phyloP scores from a whole-genome alignment of 805 yeast genomes.

The Kregervanrija pseudodelftensis region DNA sequence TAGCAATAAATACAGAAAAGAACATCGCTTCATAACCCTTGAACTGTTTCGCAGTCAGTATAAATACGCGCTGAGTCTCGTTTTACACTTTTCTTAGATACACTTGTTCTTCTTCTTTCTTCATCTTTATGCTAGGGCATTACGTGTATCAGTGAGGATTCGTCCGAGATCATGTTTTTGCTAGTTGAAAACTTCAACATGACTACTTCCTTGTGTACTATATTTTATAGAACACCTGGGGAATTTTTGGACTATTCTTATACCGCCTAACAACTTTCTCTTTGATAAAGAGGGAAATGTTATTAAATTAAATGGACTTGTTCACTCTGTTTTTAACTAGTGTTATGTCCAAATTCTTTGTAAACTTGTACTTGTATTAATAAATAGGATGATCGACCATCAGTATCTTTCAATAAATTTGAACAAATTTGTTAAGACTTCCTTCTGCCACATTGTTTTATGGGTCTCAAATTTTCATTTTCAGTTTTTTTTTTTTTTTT shows the following conservation, averaged over 20 bases:
- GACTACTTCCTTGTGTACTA: conserved; percentile 60
- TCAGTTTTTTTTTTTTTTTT: no score
- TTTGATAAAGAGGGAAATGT: not conserved
- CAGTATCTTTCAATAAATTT: not conserved
- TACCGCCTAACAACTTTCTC: not conserved
- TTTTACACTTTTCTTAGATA: not conserved
- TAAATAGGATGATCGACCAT: no score
- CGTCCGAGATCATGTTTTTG: conserved; percentile 99
- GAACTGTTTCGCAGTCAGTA: no score
- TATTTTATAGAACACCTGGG: conserved; percentile 35
- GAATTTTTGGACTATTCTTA: conserved; percentile 61
- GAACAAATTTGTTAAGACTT: no score
- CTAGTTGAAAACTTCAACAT: conserved; percentile 99
- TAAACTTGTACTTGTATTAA: not conserved
- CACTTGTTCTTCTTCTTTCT: conserved; percentile 19
- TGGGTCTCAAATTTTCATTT: no score
- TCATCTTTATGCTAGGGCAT: conserved; percentile 99
- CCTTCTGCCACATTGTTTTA: not conserved
- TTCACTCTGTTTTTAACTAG: conserved; percentile 1
- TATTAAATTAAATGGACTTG: not conserved
- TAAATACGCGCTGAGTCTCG: no score
- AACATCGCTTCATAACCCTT: no score
- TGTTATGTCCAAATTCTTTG: not conserved
- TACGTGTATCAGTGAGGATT: conserved; percentile 99
- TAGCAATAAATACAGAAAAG: not conserved